Evolutionary conservation across 1,139 yeast species (phyloP).

Genomic region (Blastobotrys serpentis): DNA sequence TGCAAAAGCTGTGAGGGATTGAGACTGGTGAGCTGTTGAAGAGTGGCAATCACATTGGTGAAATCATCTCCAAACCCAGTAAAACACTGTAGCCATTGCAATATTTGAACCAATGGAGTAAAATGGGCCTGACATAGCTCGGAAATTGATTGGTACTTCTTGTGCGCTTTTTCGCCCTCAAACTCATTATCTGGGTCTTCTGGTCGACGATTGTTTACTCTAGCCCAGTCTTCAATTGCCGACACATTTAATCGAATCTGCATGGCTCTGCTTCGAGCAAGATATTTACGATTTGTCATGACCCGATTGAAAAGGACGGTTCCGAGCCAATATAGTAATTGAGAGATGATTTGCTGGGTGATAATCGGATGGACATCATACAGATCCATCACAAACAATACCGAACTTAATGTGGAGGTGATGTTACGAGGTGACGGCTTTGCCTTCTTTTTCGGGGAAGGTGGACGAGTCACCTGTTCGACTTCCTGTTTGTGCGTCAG

Average conservation of each 20-base stretch:
- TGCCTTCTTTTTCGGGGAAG: conserved; percentile 61
- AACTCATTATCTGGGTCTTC: conserved; percentile 39
- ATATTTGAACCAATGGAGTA: conserved; percentile 70
- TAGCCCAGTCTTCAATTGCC: conserved; percentile 88
- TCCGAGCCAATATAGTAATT: conserved; percentile 77
- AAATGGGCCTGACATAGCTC: conserved; percentile 64
- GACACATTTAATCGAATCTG: conserved; percentile 86
- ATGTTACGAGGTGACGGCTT: conserved; percentile 87
- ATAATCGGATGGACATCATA: conserved; percentile 77
- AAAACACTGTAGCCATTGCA: conserved; percentile 90
- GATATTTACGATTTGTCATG: conserved; percentile 60
- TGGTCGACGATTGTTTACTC: conserved; percentile 68
- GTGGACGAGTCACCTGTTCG: conserved; percentile 63
- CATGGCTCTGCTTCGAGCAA: conserved; percentile 81
- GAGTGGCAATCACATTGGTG: conserved; percentile 53
- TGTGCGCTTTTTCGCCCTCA: conserved; percentile 27
- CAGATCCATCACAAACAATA: conserved; percentile 78
- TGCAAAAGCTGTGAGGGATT: conserved; percentile 71
- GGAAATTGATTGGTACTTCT: conserved; percentile 35
- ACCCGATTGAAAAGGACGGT: conserved; percentile 71
- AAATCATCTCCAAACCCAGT: conserved; percentile 61
- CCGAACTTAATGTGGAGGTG: conserved; percentile 84
- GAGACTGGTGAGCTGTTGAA: conserved; percentile 48
- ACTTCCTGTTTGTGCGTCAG: conserved; percentile 52
- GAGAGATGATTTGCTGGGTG: conserved; percentile 72